Evolutionary conservation across 192 early-diverging fungal species (phyloP).

Genomic region (Bifiguratus adelaidae): DNA sequence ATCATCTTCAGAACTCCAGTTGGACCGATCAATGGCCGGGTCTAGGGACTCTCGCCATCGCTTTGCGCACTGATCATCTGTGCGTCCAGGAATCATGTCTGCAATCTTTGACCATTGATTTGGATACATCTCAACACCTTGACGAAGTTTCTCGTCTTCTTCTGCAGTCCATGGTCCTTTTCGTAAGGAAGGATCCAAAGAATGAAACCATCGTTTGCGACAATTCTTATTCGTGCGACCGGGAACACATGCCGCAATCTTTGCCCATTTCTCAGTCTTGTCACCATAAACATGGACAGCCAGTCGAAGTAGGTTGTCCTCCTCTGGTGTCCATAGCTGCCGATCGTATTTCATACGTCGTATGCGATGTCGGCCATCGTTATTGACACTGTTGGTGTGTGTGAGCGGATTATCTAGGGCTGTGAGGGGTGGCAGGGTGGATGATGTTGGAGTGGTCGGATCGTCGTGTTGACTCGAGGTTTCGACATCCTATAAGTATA

Average conservation of each 20-base stretch:
- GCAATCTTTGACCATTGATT: conserved; percentile 79
- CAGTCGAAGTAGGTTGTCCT: conserved; percentile 58
- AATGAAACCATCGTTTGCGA: conserved; percentile 75
- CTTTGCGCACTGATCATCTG: conserved; percentile 85
- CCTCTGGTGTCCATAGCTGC: conserved; percentile 63
- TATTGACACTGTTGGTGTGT: no score
- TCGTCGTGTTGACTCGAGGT: no score
- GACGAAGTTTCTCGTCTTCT: conserved; percentile 61
- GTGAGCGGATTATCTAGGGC: no score
- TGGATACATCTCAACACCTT: conserved; percentile 58
- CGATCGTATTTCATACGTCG: conserved; percentile 13
- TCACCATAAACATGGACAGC: conserved; percentile 67
- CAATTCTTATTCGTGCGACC: conserved; percentile 76
- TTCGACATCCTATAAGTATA: no score
- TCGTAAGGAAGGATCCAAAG: conserved; percentile 60
- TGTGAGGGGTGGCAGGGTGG: no score
- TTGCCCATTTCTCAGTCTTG: conserved; percentile 68
- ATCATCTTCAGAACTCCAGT: conserved; percentile 64
- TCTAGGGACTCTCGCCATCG: conserved; percentile 83
- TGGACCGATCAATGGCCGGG: conserved; percentile 62
- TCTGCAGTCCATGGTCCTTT: conserved; percentile 75
- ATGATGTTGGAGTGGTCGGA: no score
- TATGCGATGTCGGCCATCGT: no score
- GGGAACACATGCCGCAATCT: conserved; percentile 64
- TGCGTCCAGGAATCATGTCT: conserved; percentile 64